A percentile compares a stretch with the other conserved stretches of the same genome.
These are phyloP conservation scores for Irineochytrium annulatum DNA, from an alignment of 192 early-diverging fungal species.

Conservation along the genomic window DNA sequence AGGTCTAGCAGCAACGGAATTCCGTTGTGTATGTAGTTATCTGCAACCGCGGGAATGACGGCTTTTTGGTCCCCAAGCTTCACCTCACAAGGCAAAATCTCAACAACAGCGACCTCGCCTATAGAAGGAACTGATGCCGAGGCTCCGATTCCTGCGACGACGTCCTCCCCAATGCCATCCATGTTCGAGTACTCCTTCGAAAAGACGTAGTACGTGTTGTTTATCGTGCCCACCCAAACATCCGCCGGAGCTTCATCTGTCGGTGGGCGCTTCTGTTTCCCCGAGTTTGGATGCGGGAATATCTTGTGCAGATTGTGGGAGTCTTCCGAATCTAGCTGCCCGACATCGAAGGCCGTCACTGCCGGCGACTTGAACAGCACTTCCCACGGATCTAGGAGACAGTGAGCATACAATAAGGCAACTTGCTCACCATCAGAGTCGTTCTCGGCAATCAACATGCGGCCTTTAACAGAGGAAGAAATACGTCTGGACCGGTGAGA, in stretches of 20 bases:
- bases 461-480: background rate
- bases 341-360: slow-evolving; percentile 29
- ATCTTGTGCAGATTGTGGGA: slow-evolving; percentile 15
- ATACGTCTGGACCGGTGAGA: slow-evolving; percentile 1
- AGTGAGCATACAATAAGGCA: too few species aligned
- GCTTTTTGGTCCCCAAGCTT: background rate
- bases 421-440: background rate
- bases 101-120: slow-evolving; percentile 1
- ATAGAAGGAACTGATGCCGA: slow-evolving; percentile 10
- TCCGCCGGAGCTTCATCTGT: background rate
- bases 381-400: slow-evolving; percentile 8
- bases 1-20: background rate
- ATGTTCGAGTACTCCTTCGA: slow-evolving; percentile 54
- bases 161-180: slow-evolving; percentile 34
- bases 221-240: slow-evolving; percentile 62
- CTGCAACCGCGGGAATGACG: background rate
- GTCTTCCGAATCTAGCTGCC: slow-evolving; percentile 4
- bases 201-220: slow-evolving; percentile 67
- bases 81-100: background rate
- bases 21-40: background rate
- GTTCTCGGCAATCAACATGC: background rate
- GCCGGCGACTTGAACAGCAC: slow-evolving; percentile 30
- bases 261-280: background rate
- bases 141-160: background rate
- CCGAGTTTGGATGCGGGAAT: background rate